These are phyloP conservation scores for Neophaeococcomyces mojaviensis DNA, from an alignment of 2,329 filamentous ascomycete species.

Conservation along the genomic window DNA sequence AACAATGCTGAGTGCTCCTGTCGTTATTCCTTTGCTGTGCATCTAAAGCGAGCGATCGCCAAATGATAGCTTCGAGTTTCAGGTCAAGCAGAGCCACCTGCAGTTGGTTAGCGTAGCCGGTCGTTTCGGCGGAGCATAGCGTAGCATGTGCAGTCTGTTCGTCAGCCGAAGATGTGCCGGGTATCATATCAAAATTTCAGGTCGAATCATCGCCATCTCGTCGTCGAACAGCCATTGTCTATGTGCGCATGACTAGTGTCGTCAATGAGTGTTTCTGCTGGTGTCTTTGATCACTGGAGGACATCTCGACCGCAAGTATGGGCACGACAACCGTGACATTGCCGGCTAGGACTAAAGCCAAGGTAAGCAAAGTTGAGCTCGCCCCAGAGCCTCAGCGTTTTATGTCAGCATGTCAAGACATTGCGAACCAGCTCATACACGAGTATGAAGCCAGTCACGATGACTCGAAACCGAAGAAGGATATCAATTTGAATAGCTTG, in stretches of 20 bases:
- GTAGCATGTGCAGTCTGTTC: too few species aligned
- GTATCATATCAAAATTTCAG: too few species aligned
- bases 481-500: conserved; percentile 87
- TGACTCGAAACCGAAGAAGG: conserved; percentile 63
- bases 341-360: conserved; percentile 40
- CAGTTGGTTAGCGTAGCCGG: too few species aligned
- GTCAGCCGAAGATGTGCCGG: too few species aligned
- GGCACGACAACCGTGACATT: conserved; percentile 56
- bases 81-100: too few species aligned
- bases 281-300: neutral
- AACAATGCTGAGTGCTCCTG: too few species aligned
- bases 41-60: neutral
- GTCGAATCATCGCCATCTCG: too few species aligned
- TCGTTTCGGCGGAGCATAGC: too few species aligned
- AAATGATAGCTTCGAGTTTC: neutral
- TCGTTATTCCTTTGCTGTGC: neutral
- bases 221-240: too few species aligned
- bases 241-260: too few species aligned
- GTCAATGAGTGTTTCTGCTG: too few species aligned
- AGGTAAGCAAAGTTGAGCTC: conserved; percentile 63
- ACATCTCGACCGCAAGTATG: conserved; percentile 33
- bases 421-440: conserved; percentile 87
- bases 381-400: conserved; percentile 91
- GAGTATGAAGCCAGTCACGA: conserved; percentile 80
- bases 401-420: conserved; percentile 88